Evolutionary conservation across 2,329 filamentous ascomycete species (phyloP), one percentile per base, ranked within the genome.

Genomic region (Claviceps pazoutovae): DNA sequence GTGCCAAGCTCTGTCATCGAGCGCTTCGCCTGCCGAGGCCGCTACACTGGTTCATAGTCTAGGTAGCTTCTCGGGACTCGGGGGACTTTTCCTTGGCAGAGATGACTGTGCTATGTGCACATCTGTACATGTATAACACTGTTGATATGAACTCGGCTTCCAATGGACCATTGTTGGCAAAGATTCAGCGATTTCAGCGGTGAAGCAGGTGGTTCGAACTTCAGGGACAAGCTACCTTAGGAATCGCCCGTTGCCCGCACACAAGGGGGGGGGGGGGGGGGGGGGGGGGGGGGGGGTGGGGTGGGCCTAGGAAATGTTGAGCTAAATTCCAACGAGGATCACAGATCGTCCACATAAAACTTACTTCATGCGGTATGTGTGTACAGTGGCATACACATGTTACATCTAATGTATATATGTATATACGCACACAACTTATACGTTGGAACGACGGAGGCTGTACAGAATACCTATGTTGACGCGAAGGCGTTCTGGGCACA

Each of bases 1-100:
- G 62, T 58, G 58, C 56, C 59, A 48, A 57, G 57, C 59, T 34
- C 30, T 34, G 30, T 34, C 9, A 34, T 34, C 9, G 30, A 34
- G 30, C 8, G 30, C 30, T 34, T 30, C 26, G 26, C 26, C 2
- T 38, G 14, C 37, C 37, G 37, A 38, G 37, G 37, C 13, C 5
- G 39, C 5, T 4, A 23, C 21, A 23, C 21, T 23, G 21, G 21
- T 23, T 23, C 5, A 5, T 23, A 23, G 21, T 23, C 19, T 9
- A 30, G 26, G 26, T 30, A 30, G 26, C 26, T 30, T 30, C 26
- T 30, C 26, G 26, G 26, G 26, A 26, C 26, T 26, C 26, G 26
- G 26, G 26, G 8, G 26, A 26, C 26, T 26, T 26, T 7, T 7
- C 26, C 26, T 26, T 26, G 26, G 26, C 26, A 34, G 30, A 34